phyloP scores from a whole-genome alignment of 257 asterid species.

The Jacaranda copaia region DNA sequence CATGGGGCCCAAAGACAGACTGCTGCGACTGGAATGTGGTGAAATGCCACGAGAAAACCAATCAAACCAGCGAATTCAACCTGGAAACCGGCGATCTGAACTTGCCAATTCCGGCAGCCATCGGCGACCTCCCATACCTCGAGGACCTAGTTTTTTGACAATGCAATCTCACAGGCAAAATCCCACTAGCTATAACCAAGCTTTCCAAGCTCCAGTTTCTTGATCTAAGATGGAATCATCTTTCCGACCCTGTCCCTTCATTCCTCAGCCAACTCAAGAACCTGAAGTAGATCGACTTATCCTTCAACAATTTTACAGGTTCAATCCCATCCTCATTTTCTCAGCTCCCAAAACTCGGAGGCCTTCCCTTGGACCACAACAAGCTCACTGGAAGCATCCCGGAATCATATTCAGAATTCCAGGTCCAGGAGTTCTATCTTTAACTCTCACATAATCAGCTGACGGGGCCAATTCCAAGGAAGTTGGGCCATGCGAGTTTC shows the following conservation, averaged over 20 bases:
- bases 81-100: slow-evolving; percentile 45
- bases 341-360: slow-evolving; percentile 42
- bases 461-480: slow-evolving; percentile 45
- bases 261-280: slow-evolving; percentile 49
- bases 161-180: no score
- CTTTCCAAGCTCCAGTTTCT: slow-evolving; percentile 40
- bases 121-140: no score
- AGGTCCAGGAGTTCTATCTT: slow-evolving; percentile 33
- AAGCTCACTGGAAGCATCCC: slow-evolving; percentile 57
- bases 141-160: no score
- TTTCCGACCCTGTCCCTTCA: slow-evolving; percentile 52
- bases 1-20: slow-evolving; percentile 61
- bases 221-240: slow-evolving; percentile 38
- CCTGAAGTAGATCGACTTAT: slow-evolving; percentile 33
- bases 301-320: slow-evolving; percentile 43
- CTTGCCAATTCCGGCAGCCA: slow-evolving; percentile 62
- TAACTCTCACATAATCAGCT: slow-evolving; percentile 52
- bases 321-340: slow-evolving; percentile 49
- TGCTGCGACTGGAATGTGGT: slow-evolving; percentile 63
- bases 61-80: slow-evolving; percentile 49
- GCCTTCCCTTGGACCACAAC: slow-evolving; percentile 47
- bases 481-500: slow-evolving; percentile 39
- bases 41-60: slow-evolving; percentile 51
- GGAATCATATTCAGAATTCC: slow-evolving; percentile 47
- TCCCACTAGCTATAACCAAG: slow-evolving; percentile 46